Base-by-base conservation (phyloP, 177 flowering plant genomes). In the Telopea speciosissima region DNA sequence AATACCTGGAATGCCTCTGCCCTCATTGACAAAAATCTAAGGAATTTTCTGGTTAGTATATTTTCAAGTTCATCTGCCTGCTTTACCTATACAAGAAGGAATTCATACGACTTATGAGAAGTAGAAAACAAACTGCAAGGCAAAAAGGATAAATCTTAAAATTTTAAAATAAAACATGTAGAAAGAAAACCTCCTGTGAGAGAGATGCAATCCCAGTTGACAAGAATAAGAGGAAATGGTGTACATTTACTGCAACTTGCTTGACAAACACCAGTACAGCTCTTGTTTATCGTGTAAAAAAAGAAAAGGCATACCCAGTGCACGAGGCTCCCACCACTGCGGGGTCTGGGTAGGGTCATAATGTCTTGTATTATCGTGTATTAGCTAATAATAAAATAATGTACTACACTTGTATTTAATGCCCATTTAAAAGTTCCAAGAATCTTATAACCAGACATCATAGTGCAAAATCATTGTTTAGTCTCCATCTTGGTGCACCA, bases 1-100 rank as follows among this genome's bases (percentile, higher is more conserved):
- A 95, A 74, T n/a, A 95, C 97, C 76, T 95, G 96, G 79, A 95
- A 95, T 72, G 99, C 99, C 81, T 95, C 97, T 61, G 99, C 98
- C 78, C 99, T 92, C 97, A 92, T 95, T 21, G 99, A 92, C 83
- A 95, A 83, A 85, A 95, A 95, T 82, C 99, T 81, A 68, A 95
- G 94, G 63, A 95, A 92, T 62, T 93, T 95, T 77, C 90, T 95
- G 10, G 97, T 79, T 59, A 95, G 83, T 70, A 95, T 92, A 83
- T 91, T 93, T 81, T 95, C 99, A 68, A 95, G 97, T 79, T 95
- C 99, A 88, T 95, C 97, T 68, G 97, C 79, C 82, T 91, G 97
- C 83, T 87, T 92, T 60, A 95, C 99, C 97, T 95, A 72, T 58
- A 79, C 58, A 79, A 69, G 54, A 69, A 68, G 44, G 72, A 72